Evolutionary conservation across 1,284 basidiomycete genomes (phyloP).

Genomic region (Neonothopanus nambi): DNA sequence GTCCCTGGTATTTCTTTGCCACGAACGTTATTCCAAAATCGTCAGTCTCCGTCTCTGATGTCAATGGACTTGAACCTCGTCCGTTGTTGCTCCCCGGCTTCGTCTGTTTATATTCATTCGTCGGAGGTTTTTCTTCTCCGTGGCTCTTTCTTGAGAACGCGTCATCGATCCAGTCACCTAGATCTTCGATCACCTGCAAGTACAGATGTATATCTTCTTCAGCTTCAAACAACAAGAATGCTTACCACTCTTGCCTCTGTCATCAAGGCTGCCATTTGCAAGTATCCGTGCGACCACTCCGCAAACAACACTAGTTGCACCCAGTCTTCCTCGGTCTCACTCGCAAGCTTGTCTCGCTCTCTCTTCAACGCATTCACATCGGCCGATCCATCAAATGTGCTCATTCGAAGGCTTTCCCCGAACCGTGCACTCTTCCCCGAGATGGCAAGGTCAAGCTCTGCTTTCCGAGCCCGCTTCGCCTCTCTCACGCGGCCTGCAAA

Average conservation of each 20-base stretch:
- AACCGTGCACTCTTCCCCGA: slow-evolving; percentile 59
- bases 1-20: slow-evolving; percentile 50
- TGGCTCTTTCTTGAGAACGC: slow-evolving; percentile 55
- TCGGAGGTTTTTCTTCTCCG: slow-evolving; percentile 21
- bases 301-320: slow-evolving; percentile 90
- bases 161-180: slow-evolving; percentile 91
- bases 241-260: slow-evolving; percentile 72
- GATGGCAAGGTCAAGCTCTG: slow-evolving; percentile 59
- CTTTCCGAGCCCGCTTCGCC: slow-evolving; percentile 82
- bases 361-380: slow-evolving; percentile 44
- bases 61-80: slow-evolving; percentile 20
- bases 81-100: slow-evolving; percentile 21
- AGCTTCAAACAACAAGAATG: slow-evolving; percentile 1
- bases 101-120: slow-evolving; percentile 14
- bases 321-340: slow-evolving; percentile 90
- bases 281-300: slow-evolving; percentile 92
- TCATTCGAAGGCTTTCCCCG: slow-evolving; percentile 61
- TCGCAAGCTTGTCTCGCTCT: slow-evolving; percentile 59
- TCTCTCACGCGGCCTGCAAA: slow-evolving; percentile 92
- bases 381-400: slow-evolving; percentile 31
- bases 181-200: slow-evolving; percentile 72
- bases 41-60: slow-evolving; percentile 62
- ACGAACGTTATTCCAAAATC: slow-evolving; percentile 70
- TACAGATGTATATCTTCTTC: background rate
- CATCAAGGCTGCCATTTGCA: slow-evolving; percentile 92